Evolutionary conservation across 768 basidiomycete genomes (phyloP).

Genomic region (Phylloporus sp.): DNA sequence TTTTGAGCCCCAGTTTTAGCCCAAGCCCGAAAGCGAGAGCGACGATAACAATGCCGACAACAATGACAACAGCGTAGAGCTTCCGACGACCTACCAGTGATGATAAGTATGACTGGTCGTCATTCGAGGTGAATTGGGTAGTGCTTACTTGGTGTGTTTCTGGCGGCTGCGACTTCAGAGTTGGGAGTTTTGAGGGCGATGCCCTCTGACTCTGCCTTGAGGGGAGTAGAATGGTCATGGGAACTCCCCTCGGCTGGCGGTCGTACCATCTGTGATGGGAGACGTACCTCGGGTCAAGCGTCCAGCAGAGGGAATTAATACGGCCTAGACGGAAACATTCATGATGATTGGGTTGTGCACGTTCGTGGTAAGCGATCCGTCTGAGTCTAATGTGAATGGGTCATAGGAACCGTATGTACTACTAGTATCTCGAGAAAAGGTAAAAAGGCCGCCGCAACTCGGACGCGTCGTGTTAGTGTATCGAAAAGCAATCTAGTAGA

Average conservation of each 20-base stretch:
- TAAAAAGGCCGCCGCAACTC: too few species aligned
- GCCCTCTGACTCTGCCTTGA: conserved; percentile 4
- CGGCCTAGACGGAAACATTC: conserved; percentile 2
- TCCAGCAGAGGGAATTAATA: neutral
- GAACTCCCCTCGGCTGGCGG: conserved; percentile 1
- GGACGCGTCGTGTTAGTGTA: too few species aligned
- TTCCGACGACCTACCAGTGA: conserved; percentile 18
- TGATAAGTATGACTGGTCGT: neutral
- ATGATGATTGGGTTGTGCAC: conserved; percentile 3
- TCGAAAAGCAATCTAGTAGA: too few species aligned
- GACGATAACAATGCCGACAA: conserved; percentile 10
- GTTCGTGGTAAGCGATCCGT: too few species aligned
- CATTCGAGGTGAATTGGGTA: neutral
- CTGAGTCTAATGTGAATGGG: too few species aligned
- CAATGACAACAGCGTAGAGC: conserved; percentile 11
- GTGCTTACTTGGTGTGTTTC: conserved; percentile 6
- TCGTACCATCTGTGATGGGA: conserved; percentile 7
- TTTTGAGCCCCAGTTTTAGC: conserved; percentile 25
- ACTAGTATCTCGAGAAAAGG: too few species aligned
- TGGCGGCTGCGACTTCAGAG: neutral
- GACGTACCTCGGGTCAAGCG: neutral
- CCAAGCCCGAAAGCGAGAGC: conserved; percentile 28
- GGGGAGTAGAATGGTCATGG: neutral
- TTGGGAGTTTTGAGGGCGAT: neutral
- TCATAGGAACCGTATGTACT: too few species aligned